These are phyloP conservation scores for Cladorrhinum sp. DNA, from an alignment of 2,329 filamentous ascomycete genomes.

Conservation along the genomic window DNA sequence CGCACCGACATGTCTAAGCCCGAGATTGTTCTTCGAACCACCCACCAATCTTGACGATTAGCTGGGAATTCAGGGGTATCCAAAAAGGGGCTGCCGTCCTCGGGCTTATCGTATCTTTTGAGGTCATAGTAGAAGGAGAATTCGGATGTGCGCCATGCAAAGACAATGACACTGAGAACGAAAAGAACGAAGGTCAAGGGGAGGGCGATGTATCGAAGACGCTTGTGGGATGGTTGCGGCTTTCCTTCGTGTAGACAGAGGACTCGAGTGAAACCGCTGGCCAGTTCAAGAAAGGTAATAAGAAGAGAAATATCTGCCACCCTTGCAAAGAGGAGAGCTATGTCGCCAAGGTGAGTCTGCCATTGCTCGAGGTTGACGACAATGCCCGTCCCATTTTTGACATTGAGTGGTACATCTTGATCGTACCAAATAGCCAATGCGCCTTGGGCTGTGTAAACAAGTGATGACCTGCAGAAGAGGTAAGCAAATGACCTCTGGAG, in stretches of 20 bases:
- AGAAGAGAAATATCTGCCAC: conserved; percentile 22
- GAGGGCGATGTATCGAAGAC: conserved; percentile 15
- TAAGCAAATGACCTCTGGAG: not conserved
- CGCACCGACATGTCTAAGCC: conserved; percentile 7
- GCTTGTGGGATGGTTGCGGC: conserved; percentile 9
- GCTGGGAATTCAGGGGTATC: too few species aligned
- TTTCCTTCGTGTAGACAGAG: conserved; percentile 12
- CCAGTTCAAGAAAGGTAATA: conserved; percentile 26
- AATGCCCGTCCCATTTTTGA: not conserved
- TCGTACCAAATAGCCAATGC: not conserved
- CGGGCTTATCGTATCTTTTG: too few species aligned
- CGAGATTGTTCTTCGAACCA: not conserved
- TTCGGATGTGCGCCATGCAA: conserved; percentile 4
- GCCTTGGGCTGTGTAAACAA: not conserved
- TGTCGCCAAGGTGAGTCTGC: not conserved
- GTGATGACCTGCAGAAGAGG: not conserved
- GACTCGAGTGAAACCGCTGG: conserved; percentile 27
- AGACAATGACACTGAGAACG: conserved; percentile 13
- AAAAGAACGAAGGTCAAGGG: conserved; percentile 13
- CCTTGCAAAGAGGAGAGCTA: conserved; percentile 9
- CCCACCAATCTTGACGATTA: too few species aligned
- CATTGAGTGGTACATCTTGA: not conserved
- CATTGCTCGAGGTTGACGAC: not conserved
- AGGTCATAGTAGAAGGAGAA: not conserved
- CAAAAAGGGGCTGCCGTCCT: too few species aligned